Percentiles rank a stretch among this genome's conserved stretches.
Conservation (phyloP, 2,329 filamentous ascomycete genomes). For the Pyricularia sp. region DNA sequence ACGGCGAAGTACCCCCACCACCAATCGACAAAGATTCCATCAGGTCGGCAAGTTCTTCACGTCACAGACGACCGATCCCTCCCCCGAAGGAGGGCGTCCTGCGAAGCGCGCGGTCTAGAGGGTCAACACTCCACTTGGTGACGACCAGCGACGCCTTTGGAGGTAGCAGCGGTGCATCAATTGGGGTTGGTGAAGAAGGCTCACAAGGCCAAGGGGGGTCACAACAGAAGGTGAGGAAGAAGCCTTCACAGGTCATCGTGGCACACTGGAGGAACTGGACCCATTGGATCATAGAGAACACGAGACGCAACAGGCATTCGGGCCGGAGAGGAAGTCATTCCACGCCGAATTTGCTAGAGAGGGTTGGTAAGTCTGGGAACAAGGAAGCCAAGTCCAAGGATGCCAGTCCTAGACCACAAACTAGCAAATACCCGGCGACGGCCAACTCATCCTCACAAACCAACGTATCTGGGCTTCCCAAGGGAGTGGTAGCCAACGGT, state of each 20-base stretch:
- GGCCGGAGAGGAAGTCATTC: slow-evolving; percentile 42
- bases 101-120: slow-evolving; percentile 57
- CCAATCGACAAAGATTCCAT: slow-evolving; percentile 69
- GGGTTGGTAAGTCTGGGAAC: slow-evolving; percentile 35
- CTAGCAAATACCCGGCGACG: slow-evolving; percentile 36
- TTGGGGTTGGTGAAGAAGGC: slow-evolving; percentile 10
- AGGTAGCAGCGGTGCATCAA: slow-evolving; percentile 10
- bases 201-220: slow-evolving; percentile 14
- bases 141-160: slow-evolving; percentile 44
- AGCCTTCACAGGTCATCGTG: slow-evolving; percentile 44
- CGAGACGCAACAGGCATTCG: slow-evolving; percentile 34
- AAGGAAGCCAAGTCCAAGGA: slow-evolving; percentile 33
- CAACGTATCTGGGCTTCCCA: slow-evolving; percentile 32
- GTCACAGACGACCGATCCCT: slow-evolving; percentile 60
- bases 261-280: slow-evolving; percentile 52
- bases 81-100: slow-evolving; percentile 73
- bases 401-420: slow-evolving; percentile 44
- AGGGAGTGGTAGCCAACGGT: slow-evolving; percentile 38
- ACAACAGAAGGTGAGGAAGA: slow-evolving; percentile 38
- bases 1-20: slow-evolving; percentile 44
- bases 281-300: slow-evolving; percentile 49
- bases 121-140: slow-evolving; percentile 78
- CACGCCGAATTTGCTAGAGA: slow-evolving; percentile 43
- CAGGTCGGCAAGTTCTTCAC: slow-evolving; percentile 63
- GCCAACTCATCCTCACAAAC: slow-evolving; percentile 20